Conservation (phyloP, 306 rosid genomes). For the Begonia peltatifolia region DNA sequence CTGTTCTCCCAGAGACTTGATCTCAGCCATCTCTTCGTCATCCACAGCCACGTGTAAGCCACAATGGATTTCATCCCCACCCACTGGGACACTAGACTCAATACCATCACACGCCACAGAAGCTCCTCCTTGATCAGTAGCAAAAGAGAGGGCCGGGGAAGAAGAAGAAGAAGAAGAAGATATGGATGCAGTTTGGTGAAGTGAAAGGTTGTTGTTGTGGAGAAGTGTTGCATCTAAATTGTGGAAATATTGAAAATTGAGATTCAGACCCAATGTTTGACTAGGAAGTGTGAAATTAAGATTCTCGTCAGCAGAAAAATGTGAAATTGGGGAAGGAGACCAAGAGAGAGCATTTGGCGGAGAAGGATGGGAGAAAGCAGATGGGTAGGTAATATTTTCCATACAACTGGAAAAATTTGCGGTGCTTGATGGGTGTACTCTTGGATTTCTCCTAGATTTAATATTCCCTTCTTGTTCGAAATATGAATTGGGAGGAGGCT, state of each 20-base stretch:
- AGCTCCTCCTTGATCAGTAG: constrained; percentile 1
- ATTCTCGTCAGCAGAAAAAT: constrained; percentile 25
- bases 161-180: constrained; percentile 36
- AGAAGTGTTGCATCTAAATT: constrained; percentile 29
- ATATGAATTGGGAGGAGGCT: constrained; percentile 13
- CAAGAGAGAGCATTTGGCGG: constrained; percentile 7
- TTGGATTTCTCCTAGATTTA: constrained; percentile 40
- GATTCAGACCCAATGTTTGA: constrained; percentile 78
- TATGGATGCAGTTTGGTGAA: constrained; percentile 12
- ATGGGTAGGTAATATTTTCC: neutral
- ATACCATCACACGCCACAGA: neutral
- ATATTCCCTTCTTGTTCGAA: constrained; percentile 25
- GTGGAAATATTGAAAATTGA: constrained; percentile 65
- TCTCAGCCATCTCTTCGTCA: constrained; percentile 76
- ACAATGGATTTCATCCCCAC: constrained; percentile 14
- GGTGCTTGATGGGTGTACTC: constrained; percentile 15
- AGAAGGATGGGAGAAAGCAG: constrained; percentile 17
- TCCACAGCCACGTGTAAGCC: constrained; percentile 61
- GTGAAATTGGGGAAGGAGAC: constrained; percentile 20
- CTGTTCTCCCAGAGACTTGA: constrained; percentile 44
- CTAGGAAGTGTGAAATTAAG: constrained; percentile 52
- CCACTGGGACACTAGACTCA: neutral
- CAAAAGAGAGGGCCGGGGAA: neutral
- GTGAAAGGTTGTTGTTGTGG: constrained; percentile 13
- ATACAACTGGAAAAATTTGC: constrained; percentile 4